These are phyloP conservation scores for Blastobotrys indianensis DNA, from an alignment of 1,139 yeast genomes.

Conservation along the genomic window DNA sequence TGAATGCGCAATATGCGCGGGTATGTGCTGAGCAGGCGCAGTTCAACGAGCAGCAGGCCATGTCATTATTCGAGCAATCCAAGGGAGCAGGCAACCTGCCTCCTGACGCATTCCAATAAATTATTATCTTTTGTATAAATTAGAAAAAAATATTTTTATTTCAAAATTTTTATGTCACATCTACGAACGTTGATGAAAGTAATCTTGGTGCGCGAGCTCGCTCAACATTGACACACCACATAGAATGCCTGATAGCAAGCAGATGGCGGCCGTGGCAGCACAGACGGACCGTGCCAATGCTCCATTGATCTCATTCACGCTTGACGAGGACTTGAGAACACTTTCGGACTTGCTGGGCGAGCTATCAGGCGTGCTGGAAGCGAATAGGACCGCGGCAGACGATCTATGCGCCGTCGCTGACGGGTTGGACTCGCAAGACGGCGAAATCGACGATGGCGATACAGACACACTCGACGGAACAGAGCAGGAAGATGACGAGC, in stretches of 20 bases:
- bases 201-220: too few relatives aligned
- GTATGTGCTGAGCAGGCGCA: constrained; percentile 86
- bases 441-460: constrained; percentile 9
- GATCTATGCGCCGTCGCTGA: constrained; percentile 28
- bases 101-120: constrained; percentile 45
- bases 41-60: constrained; percentile 73
- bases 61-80: constrained; percentile 65
- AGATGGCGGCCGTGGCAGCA: not conserved
- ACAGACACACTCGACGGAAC: constrained; percentile 12
- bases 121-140: not conserved
- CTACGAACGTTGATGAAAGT: too few relatives aligned
- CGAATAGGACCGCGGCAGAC: constrained; percentile 27
- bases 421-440: constrained; percentile 21
- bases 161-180: too few relatives aligned
- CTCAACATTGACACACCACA: too few relatives aligned
- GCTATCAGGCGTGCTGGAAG: constrained; percentile 22
- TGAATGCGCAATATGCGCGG: constrained; percentile 70
- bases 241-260: too few relatives aligned
- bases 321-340: constrained; percentile 28
- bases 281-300: not conserved
- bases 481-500: not conserved
- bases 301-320: constrained; percentile 13
- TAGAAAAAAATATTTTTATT: not conserved
- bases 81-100: constrained; percentile 43
- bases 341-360: constrained; percentile 26